phyloP scores from a whole-genome alignment of 2,329 filamentous ascomycete genomes.

The Talaromyces sp. region DNA sequence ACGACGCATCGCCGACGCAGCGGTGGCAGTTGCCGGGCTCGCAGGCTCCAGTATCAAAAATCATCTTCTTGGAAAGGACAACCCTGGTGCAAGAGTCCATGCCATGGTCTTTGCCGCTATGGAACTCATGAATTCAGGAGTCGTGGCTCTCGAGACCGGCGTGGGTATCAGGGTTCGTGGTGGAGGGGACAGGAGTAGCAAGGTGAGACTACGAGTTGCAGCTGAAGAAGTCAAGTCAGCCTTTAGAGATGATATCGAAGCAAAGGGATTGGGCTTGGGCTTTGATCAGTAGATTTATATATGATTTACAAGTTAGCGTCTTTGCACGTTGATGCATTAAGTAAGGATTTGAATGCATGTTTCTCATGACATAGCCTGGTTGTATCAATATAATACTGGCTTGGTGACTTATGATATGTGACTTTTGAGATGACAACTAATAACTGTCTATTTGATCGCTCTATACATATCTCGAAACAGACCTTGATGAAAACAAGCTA shows the following conservation, averaged over 20 bases:
- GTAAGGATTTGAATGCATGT: not conserved
- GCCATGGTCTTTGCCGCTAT: constrained; percentile 70
- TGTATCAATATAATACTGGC: not conserved
- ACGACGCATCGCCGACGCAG: constrained; percentile 57
- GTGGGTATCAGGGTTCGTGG: constrained; percentile 27
- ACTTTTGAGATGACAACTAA: not conserved
- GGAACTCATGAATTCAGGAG: constrained; percentile 79
- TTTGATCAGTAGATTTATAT: constrained; percentile 30
- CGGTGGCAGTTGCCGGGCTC: constrained; percentile 47
- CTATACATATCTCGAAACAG: not conserved
- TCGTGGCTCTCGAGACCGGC: constrained; percentile 70
- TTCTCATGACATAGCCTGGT: not conserved
- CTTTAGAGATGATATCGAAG: constrained; percentile 81
- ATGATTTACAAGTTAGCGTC: not conserved
- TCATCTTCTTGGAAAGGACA: constrained; percentile 51
- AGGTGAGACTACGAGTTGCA: constrained; percentile 78
- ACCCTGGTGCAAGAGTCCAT: constrained; percentile 45
- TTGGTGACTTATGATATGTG: not conserved
- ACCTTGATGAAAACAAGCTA: too few relatives aligned
- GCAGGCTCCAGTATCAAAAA: constrained; percentile 57
- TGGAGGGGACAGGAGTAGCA: constrained; percentile 78
- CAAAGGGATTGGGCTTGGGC: constrained; percentile 70
- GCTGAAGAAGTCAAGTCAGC: constrained; percentile 89
- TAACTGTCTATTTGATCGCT: not conserved
- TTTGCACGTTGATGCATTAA: not conserved